Conservation (phyloP, 805 yeast species). For the Candida sakaeoensis region DNA sequence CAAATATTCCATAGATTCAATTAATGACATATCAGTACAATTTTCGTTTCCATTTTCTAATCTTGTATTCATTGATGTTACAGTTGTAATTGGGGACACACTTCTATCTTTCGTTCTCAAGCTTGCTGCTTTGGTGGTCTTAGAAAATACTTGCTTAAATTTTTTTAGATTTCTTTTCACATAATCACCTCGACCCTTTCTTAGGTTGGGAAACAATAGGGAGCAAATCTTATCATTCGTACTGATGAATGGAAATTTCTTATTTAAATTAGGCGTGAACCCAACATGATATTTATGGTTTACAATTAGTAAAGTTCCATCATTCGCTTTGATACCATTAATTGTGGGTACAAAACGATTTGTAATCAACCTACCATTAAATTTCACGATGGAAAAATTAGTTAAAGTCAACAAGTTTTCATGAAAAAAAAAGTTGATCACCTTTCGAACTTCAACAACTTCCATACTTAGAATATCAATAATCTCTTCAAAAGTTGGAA, state of each 20-base stretch:
- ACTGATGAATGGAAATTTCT: constrained; percentile 14
- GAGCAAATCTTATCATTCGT: constrained; percentile 3
- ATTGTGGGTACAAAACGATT: constrained; percentile 10
- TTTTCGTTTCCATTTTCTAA: not conserved
- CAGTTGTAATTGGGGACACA: not conserved
- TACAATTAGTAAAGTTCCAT: constrained; percentile 5
- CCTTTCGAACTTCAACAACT: not conserved
- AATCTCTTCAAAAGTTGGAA: constrained; percentile 17
- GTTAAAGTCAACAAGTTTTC: constrained; percentile 7
- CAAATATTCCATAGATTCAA: constrained; percentile 16
- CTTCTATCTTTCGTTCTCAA: not conserved
- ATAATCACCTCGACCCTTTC: not conserved
- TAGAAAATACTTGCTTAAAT: constrained; percentile 4
- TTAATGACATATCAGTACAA: constrained; percentile 12
- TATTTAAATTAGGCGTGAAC: constrained; percentile 13
- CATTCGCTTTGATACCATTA: constrained; percentile 11
- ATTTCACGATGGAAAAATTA: not conserved
- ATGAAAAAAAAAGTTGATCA: constrained; percentile 13
- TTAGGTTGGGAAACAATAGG: constrained; percentile 11
- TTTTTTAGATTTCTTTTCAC: constrained; percentile 8
- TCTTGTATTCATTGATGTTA: no score
- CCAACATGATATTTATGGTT: constrained; percentile 9
- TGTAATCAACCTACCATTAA: not conserved
- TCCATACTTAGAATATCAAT: constrained; percentile 10
- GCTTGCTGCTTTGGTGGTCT: not conserved